Conservation (phyloP, 331 rosid genomes). For the Quercus lobata region DNA sequence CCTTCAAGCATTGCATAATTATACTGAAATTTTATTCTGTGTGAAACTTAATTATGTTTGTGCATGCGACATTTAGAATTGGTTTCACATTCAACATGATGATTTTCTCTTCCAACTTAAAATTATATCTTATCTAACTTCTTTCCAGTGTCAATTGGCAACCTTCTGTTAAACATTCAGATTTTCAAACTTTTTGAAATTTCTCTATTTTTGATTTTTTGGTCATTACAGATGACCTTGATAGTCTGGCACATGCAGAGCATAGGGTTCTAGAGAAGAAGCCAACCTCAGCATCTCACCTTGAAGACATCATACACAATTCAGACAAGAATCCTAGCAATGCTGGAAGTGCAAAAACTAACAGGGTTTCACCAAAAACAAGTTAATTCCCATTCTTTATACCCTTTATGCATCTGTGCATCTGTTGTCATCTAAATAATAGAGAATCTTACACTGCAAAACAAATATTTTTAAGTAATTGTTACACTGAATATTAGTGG, state of each 20-base stretch:
- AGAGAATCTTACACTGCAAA: neutral
- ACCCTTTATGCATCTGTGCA: constrained; percentile 1
- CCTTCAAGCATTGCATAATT: neutral
- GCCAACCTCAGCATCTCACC: constrained; percentile 34
- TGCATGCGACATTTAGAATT: neutral
- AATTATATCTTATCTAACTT: neutral
- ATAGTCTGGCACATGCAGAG: constrained; percentile 27
- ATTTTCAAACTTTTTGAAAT: neutral
- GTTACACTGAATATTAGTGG: neutral
- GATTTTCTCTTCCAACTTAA: neutral
- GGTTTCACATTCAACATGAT: neutral
- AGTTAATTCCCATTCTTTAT: constrained; percentile 31
- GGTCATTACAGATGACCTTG: constrained; percentile 32
- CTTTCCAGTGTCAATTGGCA: neutral
- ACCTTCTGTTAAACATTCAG: neutral
- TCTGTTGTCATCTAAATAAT: neutral
- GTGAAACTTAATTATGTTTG: neutral
- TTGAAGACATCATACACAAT: constrained; percentile 20
- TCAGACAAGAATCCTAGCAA: constrained; percentile 37
- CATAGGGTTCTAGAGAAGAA: constrained; percentile 40
- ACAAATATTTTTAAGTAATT: neutral
- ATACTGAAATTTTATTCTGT: neutral
- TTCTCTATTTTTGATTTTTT: neutral
- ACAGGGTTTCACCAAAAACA: constrained; percentile 40
- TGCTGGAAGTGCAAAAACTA: constrained; percentile 27